Conservation (phyloP, 106 monocot genomes). For the Acanthochlamys bracteata region DNA sequence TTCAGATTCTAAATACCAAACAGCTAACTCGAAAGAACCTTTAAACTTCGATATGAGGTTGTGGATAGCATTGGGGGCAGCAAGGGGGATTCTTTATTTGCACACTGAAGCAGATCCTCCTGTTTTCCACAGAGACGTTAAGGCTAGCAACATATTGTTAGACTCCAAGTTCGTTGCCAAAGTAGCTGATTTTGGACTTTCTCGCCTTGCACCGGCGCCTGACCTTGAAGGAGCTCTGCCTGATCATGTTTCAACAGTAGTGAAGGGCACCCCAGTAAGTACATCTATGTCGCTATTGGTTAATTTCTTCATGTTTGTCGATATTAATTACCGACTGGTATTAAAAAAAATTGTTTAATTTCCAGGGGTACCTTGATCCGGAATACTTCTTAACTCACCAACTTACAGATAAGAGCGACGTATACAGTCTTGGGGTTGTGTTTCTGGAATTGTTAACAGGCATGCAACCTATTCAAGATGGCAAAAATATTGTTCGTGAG, state of each 20-base stretch:
- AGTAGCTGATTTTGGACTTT: constrained; percentile 95
- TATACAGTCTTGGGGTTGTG: constrained; percentile 92
- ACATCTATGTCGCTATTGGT: too few relatives aligned
- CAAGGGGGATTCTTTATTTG: constrained; percentile 77
- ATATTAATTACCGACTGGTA: too few relatives aligned
- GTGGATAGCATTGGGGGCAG: constrained; percentile 61
- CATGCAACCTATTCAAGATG: constrained; percentile 67
- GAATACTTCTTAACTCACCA: constrained; percentile 75
- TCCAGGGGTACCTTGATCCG: constrained; percentile 90
- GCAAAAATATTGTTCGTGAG: constrained; percentile 90
- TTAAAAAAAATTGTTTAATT: background rate
- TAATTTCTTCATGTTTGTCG: too few relatives aligned
- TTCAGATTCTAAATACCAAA: background rate
- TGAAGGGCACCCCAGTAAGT: constrained; percentile 94
- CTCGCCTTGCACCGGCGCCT: constrained; percentile 68
- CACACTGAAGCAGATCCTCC: constrained; percentile 91
- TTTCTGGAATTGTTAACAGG: constrained; percentile 81
- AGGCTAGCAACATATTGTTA: constrained; percentile 86
- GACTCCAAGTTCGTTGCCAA: constrained; percentile 64
- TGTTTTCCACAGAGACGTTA: constrained; percentile 92
- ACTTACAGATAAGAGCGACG: constrained; percentile 89
- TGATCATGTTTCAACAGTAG: constrained; percentile 71
- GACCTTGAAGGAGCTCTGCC: constrained; percentile 44
- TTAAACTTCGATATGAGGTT: constrained; percentile 49
- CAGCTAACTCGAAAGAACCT: constrained; percentile 35